phyloP scores from a whole-genome alignment of 108 stramenopile species.

The Skeletonema potamos region DNA sequence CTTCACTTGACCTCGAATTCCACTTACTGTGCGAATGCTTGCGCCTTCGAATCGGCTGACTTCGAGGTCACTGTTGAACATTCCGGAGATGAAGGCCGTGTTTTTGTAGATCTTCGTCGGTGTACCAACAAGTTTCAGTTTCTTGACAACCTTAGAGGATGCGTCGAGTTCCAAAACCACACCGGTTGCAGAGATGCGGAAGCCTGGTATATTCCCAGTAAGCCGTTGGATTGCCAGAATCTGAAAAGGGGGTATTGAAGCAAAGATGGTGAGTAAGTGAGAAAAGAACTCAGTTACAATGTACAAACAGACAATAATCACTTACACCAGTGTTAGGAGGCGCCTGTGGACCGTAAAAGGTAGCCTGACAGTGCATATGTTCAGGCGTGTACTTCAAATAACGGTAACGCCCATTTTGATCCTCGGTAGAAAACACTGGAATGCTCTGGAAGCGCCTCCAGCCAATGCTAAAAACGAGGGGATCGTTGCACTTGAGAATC shows the following conservation, averaged over 20 bases:
- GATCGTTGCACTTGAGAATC: constrained; percentile 93
- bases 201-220: constrained; percentile 71
- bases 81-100: constrained; percentile 97
- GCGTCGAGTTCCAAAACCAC: constrained; percentile 92
- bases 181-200: constrained; percentile 95
- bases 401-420: constrained; percentile 82
- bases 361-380: constrained; percentile 98
- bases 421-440: constrained; percentile 84
- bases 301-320: background rate
- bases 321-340: constrained; percentile 92
- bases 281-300: background rate
- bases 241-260: background rate
- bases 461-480: constrained; percentile 93
- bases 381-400: constrained; percentile 99
- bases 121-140: constrained; percentile 97
- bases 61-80: constrained; percentile 99
- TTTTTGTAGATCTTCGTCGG: constrained; percentile 96
- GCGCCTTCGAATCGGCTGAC: constrained; percentile 95
- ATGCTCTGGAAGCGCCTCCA: constrained; percentile 98
- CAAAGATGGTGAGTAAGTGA: background rate
- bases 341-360: constrained; percentile 93
- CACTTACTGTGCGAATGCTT: constrained; percentile 93
- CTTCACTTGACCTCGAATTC: constrained; percentile 96
- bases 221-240: constrained; percentile 92
- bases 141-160: constrained; percentile 94